phyloP scores from a whole-genome alignment of 495 filamentous ascomycete species.

The Lineolata rhizophorae region DNA sequence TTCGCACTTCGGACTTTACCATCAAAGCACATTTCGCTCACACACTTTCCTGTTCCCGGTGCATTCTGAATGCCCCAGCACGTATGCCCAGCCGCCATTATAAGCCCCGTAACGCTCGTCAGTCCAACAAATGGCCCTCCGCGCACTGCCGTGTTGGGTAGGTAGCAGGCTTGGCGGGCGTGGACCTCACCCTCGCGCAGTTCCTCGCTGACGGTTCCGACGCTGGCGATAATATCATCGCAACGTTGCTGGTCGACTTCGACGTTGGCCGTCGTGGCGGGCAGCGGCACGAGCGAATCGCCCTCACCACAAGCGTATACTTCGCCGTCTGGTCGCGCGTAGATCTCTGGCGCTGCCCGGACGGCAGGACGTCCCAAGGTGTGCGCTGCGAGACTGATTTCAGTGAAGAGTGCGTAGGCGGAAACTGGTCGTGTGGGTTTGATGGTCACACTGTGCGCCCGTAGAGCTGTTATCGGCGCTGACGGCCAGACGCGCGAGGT shows the following conservation, averaged over 20 bases:
- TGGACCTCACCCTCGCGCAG: slow-evolving; percentile 56
- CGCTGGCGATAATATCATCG: slow-evolving; percentile 73
- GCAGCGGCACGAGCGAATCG: slow-evolving; percentile 53
- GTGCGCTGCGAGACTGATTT: slow-evolving; percentile 52
- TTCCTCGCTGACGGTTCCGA: slow-evolving; percentile 51
- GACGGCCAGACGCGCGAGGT: slow-evolving; percentile 49
- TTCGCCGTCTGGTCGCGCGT: slow-evolving; percentile 68
- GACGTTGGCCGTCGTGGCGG: slow-evolving; percentile 54
- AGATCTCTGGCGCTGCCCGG: slow-evolving; percentile 68
- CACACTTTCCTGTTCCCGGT: slow-evolving; percentile 70
- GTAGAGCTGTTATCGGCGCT: slow-evolving; percentile 55
- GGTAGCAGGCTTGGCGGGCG: slow-evolving; percentile 79
- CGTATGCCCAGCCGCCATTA: slow-evolving; percentile 78
- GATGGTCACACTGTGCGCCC: slow-evolving; percentile 85
- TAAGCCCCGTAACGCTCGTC: slow-evolving; percentile 51
- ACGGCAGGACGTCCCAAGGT: slow-evolving; percentile 16
- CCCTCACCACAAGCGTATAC: slow-evolving; percentile 91
- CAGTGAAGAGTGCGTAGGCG: slow-evolving; percentile 77
- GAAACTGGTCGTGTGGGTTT: slow-evolving; percentile 49
- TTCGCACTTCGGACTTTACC: slow-evolving; percentile 56
- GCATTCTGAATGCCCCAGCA: slow-evolving; percentile 98
- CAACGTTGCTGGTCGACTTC: slow-evolving; percentile 54
- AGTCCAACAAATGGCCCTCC: slow-evolving; percentile 59
- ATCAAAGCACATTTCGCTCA: slow-evolving; percentile 72
- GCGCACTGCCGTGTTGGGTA: slow-evolving; percentile 48